Percentiles rank a stretch among this genome's conserved stretches.
Conservation (phyloP, 2,329 filamentous ascomycete genomes). For the Colletotrichum chrysophilum region DNA sequence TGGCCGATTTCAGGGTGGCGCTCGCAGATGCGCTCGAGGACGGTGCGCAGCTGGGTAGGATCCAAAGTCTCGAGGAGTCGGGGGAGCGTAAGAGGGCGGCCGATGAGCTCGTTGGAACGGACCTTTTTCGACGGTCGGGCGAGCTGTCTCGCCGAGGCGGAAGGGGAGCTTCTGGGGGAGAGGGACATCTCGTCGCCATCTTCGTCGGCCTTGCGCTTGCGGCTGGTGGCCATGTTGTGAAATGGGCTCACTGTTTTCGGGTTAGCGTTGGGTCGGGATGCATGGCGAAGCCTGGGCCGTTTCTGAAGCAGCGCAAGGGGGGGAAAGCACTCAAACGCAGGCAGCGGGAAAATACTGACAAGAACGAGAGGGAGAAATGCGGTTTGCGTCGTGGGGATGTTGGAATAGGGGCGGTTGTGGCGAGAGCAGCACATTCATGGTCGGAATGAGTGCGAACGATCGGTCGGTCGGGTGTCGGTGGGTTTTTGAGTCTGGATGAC, state of each 20-base stretch:
- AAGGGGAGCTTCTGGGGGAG: constrained; percentile 84
- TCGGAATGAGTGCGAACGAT: constrained; percentile 24
- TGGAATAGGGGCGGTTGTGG: constrained; percentile 65
- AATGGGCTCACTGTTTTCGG: constrained; percentile 40
- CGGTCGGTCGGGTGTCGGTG: not conserved
- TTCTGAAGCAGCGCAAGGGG: not conserved
- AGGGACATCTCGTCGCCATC: constrained; percentile 91
- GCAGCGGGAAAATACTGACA: constrained; percentile 49
- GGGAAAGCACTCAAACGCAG: constrained; percentile 27
- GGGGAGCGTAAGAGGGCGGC: constrained; percentile 59
- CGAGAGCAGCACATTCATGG: constrained; percentile 68
- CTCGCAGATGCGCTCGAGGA: constrained; percentile 91
- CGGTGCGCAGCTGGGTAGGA: constrained; percentile 79
- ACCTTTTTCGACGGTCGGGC: constrained; percentile 69
- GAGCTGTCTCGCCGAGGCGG: constrained; percentile 72
- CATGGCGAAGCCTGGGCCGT: constrained; percentile 1
- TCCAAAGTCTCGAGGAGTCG: constrained; percentile 95
- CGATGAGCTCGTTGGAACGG: constrained; percentile 67
- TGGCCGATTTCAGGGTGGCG: constrained; percentile 84
- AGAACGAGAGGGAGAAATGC: constrained; percentile 59
- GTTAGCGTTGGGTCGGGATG: constrained; percentile 18
- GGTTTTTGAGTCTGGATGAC: constrained; percentile 12
- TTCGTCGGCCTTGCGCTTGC: constrained; percentile 88
- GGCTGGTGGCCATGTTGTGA: constrained; percentile 55
- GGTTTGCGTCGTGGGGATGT: constrained; percentile 61